Percentiles rank a stretch among this genome's conserved stretches.
Conservation (phyloP, 2,329 filamentous ascomycete genomes). For the Colletotrichum tropicicola region DNA sequence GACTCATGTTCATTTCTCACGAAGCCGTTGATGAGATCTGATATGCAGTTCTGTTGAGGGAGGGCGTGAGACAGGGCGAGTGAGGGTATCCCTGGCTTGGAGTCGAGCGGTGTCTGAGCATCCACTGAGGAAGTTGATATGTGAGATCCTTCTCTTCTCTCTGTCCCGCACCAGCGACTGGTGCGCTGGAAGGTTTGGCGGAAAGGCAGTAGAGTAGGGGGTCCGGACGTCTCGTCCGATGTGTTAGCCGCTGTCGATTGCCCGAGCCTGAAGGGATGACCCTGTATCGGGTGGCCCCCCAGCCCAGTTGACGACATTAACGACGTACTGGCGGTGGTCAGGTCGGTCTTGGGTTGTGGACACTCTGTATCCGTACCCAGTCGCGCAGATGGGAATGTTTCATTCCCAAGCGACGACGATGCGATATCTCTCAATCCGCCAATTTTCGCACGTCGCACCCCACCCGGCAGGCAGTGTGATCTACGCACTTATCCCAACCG, state of each 20-base stretch:
- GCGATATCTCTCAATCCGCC: slow-evolving; percentile 18
- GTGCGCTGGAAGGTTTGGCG: neutral
- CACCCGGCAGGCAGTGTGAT: slow-evolving; percentile 24
- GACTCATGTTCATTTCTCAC: neutral
- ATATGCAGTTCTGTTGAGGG: slow-evolving; percentile 8
- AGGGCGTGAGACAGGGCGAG: slow-evolving; percentile 4
- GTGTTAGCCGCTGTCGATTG: slow-evolving; percentile 22
- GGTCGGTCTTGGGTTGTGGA: neutral
- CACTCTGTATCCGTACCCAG: slow-evolving; percentile 9
- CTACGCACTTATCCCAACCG: slow-evolving; percentile 26
- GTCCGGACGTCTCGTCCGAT: slow-evolving; percentile 19
- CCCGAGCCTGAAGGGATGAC: slow-evolving; percentile 21
- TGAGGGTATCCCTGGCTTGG: slow-evolving; percentile 18
- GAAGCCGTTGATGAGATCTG: slow-evolving; percentile 19
- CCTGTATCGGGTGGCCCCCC: slow-evolving; percentile 15
- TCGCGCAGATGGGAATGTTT: slow-evolving; percentile 28
- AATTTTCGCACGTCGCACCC: slow-evolving; percentile 7
- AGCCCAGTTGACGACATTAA: slow-evolving; percentile 5
- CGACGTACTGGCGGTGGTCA: neutral
- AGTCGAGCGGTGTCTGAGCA: slow-evolving; percentile 17
- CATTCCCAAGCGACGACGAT: slow-evolving; percentile 25
- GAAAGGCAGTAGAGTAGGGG: slow-evolving; percentile 1
- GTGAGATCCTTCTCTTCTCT: slow-evolving; percentile 12
- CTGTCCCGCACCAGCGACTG: neutral
- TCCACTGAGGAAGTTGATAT: slow-evolving; percentile 16